Percentiles rank a stretch among this genome's conserved stretches.
Conservation (phyloP, 306 rosid genomes). For the Gastrolobium bilobum region DNA sequence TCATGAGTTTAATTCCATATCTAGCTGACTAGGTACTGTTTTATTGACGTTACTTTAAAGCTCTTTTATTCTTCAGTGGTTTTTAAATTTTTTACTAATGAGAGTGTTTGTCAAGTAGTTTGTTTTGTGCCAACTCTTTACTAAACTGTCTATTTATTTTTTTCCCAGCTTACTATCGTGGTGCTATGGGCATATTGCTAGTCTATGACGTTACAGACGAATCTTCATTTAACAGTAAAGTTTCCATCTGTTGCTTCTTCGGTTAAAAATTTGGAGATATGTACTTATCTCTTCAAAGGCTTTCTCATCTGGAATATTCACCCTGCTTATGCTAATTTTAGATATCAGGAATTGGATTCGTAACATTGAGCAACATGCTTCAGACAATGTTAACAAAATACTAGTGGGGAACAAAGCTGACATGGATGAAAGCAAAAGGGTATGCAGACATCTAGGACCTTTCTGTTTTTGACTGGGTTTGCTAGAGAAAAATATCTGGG, state of each 20-base stretch:
- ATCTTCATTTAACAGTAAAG: slow-evolving; percentile 93
- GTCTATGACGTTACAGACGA: slow-evolving; percentile 96
- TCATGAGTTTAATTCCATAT: slow-evolving; percentile 23
- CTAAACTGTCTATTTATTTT: not conserved
- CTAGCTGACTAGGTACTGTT: slow-evolving; percentile 8
- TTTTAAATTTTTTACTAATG: not conserved
- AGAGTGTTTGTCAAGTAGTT: not conserved
- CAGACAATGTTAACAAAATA: slow-evolving; percentile 91
- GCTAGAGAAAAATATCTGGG: not conserved
- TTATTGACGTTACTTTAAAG: slow-evolving; percentile 14
- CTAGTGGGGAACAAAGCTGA: slow-evolving; percentile 98
- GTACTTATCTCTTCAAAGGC: slow-evolving; percentile 33
- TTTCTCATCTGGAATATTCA: slow-evolving; percentile 38
- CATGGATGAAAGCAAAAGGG: slow-evolving; percentile 97
- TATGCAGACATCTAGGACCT: slow-evolving; percentile 48
- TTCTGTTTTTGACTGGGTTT: slow-evolving; percentile 1
- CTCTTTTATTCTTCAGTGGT: not conserved
- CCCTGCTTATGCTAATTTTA: slow-evolving; percentile 54
- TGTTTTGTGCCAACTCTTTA: slow-evolving; percentile 17
- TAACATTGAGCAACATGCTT: slow-evolving; percentile 97
- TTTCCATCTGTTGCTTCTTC: slow-evolving; percentile 26
- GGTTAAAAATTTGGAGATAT: slow-evolving; percentile 39
- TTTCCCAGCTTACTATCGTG: slow-evolving; percentile 92
- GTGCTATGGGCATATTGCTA: slow-evolving; percentile 98
- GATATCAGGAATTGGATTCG: slow-evolving; percentile 97